Evolutionary conservation across 2,329 filamentous ascomycete genomes (phyloP).

Genomic region (Microsporum ferrugineum): DNA sequence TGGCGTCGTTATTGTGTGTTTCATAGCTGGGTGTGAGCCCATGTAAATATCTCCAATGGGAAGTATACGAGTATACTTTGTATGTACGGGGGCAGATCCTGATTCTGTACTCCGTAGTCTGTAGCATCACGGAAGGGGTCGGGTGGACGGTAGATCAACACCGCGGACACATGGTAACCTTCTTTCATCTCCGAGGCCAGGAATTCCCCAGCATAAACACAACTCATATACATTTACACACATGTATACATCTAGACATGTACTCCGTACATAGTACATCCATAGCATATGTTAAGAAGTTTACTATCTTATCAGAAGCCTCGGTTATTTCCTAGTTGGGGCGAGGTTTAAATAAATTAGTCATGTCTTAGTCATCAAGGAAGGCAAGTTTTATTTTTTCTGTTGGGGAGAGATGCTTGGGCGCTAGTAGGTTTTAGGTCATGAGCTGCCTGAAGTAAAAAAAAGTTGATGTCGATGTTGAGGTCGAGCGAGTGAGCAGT

Average conservation of each 20-base stretch:
- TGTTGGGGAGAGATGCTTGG: neutral
- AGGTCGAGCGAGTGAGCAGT: neutral
- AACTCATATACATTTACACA: neutral
- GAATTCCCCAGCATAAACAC: neutral
- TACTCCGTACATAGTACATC: too few species aligned
- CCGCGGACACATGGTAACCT: neutral
- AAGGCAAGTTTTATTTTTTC: neutral
- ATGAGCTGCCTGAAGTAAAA: neutral
- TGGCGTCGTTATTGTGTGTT: neutral
- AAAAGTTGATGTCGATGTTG: neutral
- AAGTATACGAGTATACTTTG: neutral
- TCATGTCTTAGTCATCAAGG: conserved; percentile 2
- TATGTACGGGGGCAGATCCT: neutral
- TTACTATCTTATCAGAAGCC: neutral
- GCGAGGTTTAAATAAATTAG: neutral
- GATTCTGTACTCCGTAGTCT: too few species aligned
- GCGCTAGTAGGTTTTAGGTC: neutral
- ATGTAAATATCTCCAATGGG: neutral
- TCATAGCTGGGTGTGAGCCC: neutral
- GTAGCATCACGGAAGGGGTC: neutral
- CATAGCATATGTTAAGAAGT: neutral
- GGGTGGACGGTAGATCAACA: neutral
- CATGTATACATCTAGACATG: too few species aligned
- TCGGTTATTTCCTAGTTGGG: neutral
- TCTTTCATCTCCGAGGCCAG: neutral